Evolutionary conservation across 148 eudicot genomes (phyloP), one percentile per base, ranked within the genome.

Genomic region (Vaccinium corymbosum): DNA sequence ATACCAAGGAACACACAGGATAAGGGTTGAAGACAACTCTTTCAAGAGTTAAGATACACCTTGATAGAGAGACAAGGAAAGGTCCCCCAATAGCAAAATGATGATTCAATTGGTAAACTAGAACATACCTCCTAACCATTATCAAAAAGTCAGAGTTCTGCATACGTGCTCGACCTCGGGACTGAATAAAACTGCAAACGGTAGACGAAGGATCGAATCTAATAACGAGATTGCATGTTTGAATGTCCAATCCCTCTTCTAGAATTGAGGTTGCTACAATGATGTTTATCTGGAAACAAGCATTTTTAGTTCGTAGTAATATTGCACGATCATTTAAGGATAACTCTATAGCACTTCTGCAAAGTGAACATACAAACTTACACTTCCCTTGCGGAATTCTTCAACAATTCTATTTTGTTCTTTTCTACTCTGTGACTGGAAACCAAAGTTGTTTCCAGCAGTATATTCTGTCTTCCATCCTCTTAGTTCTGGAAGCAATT

Each of bases 181-280:
- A 79, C 81, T 79, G 81, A 79, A 79, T 79, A 79, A 79, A 79
- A 86, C 99, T 94, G 84, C 98, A 92, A 76, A 93, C 89, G 50
- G 93, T 97, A 35, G 89, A 79, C 13, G 94, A 91, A 14, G 84
- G 93, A 89, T 92, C 92, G 55, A 92, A 91, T 35, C 94, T 89
- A 46, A 92, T 86, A 80, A 92, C 94, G 78, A 92, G 86, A 85
- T 92, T 92, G 87, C 93, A 92, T 84, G 92, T 90, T 82, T 90
- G 94, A 62, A 92, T 92, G 80, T 92, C 94, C 73, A 92, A 77
- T 64, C 94, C 93, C 78, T 92, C 94, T 85, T 97, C 98, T 68
- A 97, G 98, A 83, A 97, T 87, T 9, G 98, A 93, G 62, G 99
- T 95, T 38, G 99, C 94, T 80, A 97, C 92, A 81, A 97, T 90